A percentile compares a stretch with the other conserved stretches of the same genome.
Evolutionary conservation across 805 yeast genomes (phyloP).

Genomic region (Phaffomyces thermotolerans): DNA sequence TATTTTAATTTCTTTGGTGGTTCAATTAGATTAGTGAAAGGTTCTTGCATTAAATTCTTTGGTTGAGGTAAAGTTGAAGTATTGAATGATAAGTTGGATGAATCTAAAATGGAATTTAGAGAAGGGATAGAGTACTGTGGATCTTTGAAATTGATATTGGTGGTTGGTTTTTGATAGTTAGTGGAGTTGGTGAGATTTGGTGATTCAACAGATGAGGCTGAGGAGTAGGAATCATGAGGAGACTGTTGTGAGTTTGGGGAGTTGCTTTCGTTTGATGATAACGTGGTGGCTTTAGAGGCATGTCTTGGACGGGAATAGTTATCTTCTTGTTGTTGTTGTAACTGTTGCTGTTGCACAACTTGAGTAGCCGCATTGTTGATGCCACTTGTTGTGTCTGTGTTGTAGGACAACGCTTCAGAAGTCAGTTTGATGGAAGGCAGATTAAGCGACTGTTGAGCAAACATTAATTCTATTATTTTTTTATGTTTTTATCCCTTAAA

Average conservation of each 20-base stretch:
- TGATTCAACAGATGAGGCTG: constrained; percentile 21
- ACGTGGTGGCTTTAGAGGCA: constrained; percentile 17
- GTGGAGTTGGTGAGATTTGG: constrained; percentile 10
- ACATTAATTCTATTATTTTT: no score
- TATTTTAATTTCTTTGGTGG: constrained; percentile 22
- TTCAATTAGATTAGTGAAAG: constrained; percentile 6
- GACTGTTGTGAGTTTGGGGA: constrained; percentile 23
- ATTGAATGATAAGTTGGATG: constrained; percentile 5
- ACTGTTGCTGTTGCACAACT: no score
- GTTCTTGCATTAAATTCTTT: constrained; percentile 8
- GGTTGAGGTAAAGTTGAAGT: constrained; percentile 8
- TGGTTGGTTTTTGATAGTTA: background rate
- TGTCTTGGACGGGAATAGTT: constrained; percentile 5
- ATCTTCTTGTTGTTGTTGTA: background rate
- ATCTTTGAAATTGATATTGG: no score
- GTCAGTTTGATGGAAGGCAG: constrained; percentile 7
- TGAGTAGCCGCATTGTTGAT: background rate
- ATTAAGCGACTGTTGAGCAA: constrained; percentile 5
- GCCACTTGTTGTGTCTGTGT: background rate
- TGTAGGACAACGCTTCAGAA: constrained; percentile 2
- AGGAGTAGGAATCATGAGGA: constrained; percentile 20
- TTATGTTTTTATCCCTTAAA: no score
- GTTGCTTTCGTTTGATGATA: constrained; percentile 20
- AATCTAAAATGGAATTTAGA: constrained; percentile 19
- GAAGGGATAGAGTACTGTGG: constrained; percentile 19